These are phyloP conservation scores for Cladosporium austrohemisphaericum DNA, from an alignment of 2,329 filamentous ascomycete genomes.

Conservation along the genomic window DNA sequence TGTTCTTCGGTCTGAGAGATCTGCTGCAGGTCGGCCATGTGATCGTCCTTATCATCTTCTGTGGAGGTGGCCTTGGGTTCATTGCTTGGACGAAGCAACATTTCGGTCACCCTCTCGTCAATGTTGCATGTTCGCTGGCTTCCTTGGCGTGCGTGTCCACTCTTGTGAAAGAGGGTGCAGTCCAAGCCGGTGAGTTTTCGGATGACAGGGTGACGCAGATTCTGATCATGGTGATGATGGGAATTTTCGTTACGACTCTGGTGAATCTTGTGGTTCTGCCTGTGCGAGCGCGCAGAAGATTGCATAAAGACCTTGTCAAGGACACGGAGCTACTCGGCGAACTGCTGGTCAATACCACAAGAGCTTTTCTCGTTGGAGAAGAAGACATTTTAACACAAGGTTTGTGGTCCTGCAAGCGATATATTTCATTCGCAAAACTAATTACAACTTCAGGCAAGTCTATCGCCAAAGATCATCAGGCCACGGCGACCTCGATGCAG, in stretches of 20 bases:
- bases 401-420: background rate
- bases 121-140: slow-evolving; percentile 70
- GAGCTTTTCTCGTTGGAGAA: slow-evolving; percentile 76
- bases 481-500: slow-evolving; percentile 65
- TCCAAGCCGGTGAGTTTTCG: slow-evolving; percentile 77
- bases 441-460: slow-evolving; percentile 44
- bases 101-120: slow-evolving; percentile 38
- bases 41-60: slow-evolving; percentile 76
- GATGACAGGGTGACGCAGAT: slow-evolving; percentile 78
- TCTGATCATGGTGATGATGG: slow-evolving; percentile 78
- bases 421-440: background rate
- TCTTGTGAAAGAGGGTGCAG: slow-evolving; percentile 83
- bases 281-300: slow-evolving; percentile 67
- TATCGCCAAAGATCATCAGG: slow-evolving; percentile 57
- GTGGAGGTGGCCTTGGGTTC: slow-evolving; percentile 80
- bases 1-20: slow-evolving; percentile 68
- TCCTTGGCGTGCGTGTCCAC: slow-evolving; percentile 87
- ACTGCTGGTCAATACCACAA: slow-evolving; percentile 76
- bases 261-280: slow-evolving; percentile 78
- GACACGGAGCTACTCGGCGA: slow-evolving; percentile 73
- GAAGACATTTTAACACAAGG: slow-evolving; percentile 64
- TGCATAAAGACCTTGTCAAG: slow-evolving; percentile 70
- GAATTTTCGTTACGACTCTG: slow-evolving; percentile 65
- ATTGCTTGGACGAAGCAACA: slow-evolving; percentile 52
- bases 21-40: slow-evolving; percentile 69